Evolutionary conservation across 306 rosid genomes (phyloP), one percentile per base, ranked within the genome.

Genomic region (Benincasa hispida): DNA sequence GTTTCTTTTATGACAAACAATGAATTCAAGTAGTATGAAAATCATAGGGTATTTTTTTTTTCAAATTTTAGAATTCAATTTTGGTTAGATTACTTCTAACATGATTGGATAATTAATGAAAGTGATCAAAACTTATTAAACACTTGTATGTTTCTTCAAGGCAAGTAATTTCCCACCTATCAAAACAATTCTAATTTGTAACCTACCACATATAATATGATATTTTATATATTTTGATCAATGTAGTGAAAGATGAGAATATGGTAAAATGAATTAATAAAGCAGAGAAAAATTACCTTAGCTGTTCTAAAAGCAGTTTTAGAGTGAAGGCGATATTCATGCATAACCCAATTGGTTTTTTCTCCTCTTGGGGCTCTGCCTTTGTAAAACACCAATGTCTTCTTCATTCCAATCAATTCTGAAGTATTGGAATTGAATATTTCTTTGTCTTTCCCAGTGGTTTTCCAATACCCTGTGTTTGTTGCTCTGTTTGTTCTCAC

Each of bases 331-430:
- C 98, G 93, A 27, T 93, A 93, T 86, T 93, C 98, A 78, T 93
- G 98, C 92, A 93, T 93, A 79, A 93, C 96, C 97, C 98, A 91
- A 73, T 90, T 93, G 60, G 87, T 76, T 79, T 93, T 93, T 78
- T 93, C 97, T 54, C 98, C 98, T 83, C 97, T 83, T 0, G 98
- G 98, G 58, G 98, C 98, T 82, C 98, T 88, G 2, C 98, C 98
- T 87, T 88, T 91, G 78, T 93, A 93, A 79, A 93, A 93, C 61
- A 93, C 97, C 74, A 93, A 76, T 0, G 98, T 93, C 81, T 93
- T 93, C 86, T 93, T 93, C 98, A 93, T 93, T 4, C 98, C 98
- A 48, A 91, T 86, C 74, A 93, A 62, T 55, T 91, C 94, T 0
- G 91, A 86, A 3, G 92, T 90, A 12, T 58, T 80, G 72, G 86